Base-by-base conservation (phyloP, 208 protist species). In the Crithidia thermophila region DNA sequence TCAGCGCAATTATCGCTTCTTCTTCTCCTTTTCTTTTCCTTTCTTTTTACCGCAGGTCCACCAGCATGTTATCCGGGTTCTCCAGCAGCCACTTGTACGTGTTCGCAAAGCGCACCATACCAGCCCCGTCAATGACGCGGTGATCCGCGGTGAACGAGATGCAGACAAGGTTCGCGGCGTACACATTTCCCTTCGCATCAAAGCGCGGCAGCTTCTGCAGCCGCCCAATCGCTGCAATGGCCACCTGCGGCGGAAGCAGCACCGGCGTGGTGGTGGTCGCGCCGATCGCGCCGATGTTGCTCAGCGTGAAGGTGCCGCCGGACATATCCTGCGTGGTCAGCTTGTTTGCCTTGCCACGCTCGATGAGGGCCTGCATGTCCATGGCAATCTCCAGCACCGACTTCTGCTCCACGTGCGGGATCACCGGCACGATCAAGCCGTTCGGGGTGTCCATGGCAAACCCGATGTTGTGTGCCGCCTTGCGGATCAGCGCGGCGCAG, bases 241-340 rank as follows among this genome's bases (percentile, higher is more conserved):
- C 88, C 7, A 98, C 96, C 60, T 98, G 85, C 18, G 97, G 97
- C 14, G 86, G 70, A 13, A 96, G 50, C 56, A 99, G 66, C 36
- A 99, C 77, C 10, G 98, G 97, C 30, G 60, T 77, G 16, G 91
- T 72, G 43, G 96, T 96, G 0, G 93, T 98, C 21, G 94, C 97
- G n/a, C 98, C 98, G 58, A 99, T 97, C 14, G 85, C 77, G 23
- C 98, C 98, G 75, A 99, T 98, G 81, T 99, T 99, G 37, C 91
- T 97, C 9, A 99, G 64, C 14, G 97, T 95, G 75, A 99, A 98
- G 30, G 97, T 99, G 57, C 96, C 97, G 25, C 85, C 94, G 3
- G 67, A 58, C 53, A 98, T 71, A 69, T 97, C 84, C 30, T 67
- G 62, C n/a, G 72, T 52, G 21, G 64, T 62, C 9, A 98, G 65